These are phyloP conservation scores for Akebia trifoliata DNA, from an alignment of 164 flowering plant species.

Conservation along the genomic window DNA sequence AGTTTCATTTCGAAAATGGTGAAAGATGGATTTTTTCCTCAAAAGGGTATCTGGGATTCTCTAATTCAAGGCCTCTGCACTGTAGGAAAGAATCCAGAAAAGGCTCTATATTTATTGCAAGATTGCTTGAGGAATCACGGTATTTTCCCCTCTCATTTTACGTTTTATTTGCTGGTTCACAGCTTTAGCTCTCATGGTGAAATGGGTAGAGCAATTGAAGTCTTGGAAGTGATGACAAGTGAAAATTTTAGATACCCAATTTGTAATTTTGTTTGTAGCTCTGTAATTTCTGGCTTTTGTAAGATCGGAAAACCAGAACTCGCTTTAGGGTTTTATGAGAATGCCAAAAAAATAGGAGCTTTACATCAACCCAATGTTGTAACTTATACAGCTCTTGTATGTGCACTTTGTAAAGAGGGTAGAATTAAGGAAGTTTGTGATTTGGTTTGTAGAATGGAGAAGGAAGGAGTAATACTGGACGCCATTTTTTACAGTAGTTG, in stretches of 20 bases:
- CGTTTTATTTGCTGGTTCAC: conserved; percentile 44
- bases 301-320: conserved; percentile 54
- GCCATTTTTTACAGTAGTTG: conserved; percentile 67
- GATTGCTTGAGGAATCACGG: conserved; percentile 36
- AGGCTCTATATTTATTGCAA: conserved; percentile 34
- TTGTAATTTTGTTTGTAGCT: conserved; percentile 58
- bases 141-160: conserved; percentile 39
- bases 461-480: conserved; percentile 50
- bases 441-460: conserved; percentile 50
- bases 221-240: conserved; percentile 49
- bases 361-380: conserved; percentile 42
- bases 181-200: conserved; percentile 38
- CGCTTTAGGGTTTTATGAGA: conserved; percentile 55
- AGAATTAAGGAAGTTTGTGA: conserved; percentile 43
- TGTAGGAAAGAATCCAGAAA: conserved; percentile 42
- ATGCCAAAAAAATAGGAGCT: conserved; percentile 32
- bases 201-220: conserved; percentile 56
- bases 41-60: conserved; percentile 40
- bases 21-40: conserved; percentile 17
- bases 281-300: conserved; percentile 62
- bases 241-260: conserved; percentile 40
- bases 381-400: conserved; percentile 53
- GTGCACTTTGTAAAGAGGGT: conserved; percentile 51
- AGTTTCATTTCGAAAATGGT: conserved; percentile 29
- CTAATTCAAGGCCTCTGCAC: conserved; percentile 43